phyloP scores from a whole-genome alignment of 176 grass and related monocot species.

The Calamus simplicifolius region DNA sequence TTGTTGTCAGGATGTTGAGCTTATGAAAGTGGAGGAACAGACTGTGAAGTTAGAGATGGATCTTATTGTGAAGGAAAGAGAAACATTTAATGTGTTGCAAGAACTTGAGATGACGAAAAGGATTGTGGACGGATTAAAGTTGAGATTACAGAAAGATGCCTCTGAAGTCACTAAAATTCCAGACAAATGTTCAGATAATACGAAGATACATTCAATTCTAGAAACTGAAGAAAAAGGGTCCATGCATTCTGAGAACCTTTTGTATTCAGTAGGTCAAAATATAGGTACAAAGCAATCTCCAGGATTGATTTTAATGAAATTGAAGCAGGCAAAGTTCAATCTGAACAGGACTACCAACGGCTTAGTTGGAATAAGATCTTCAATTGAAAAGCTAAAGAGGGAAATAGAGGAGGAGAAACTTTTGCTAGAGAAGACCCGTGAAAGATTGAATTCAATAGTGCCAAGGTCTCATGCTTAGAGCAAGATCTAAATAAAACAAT shows the following conservation, averaged over 20 bases:
- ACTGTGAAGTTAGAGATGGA: slow-evolving; percentile 98
- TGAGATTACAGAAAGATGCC: slow-evolving; percentile 44
- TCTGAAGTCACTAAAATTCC: slow-evolving; percentile 11
- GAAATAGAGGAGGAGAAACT: slow-evolving; percentile 65
- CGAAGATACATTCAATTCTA: slow-evolving; percentile 19
- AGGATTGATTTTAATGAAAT: slow-evolving; percentile 49
- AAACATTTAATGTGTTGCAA: slow-evolving; percentile 79
- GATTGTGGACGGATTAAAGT: slow-evolving; percentile 56
- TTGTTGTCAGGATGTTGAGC: slow-evolving; percentile 74
- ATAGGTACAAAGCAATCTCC: slow-evolving; percentile 31
- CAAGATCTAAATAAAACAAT: slow-evolving; percentile 43
- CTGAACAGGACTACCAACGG: slow-evolving; percentile 49
- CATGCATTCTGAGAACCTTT: slow-evolving; percentile 6
- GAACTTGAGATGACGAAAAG: slow-evolving; percentile 71
- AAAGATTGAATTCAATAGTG: slow-evolving; percentile 36
- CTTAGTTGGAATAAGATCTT: slow-evolving; percentile 3
- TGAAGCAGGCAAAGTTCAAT: slow-evolving; percentile 78
- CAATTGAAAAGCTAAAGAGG: slow-evolving; percentile 36
- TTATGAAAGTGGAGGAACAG: slow-evolving; percentile 95
- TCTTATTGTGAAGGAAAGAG: slow-evolving; percentile 86
- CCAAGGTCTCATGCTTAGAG: slow-evolving; percentile 37
- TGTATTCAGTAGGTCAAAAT: slow-evolving; percentile 16
- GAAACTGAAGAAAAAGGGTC: slow-evolving; percentile 20
- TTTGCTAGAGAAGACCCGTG: slow-evolving; percentile 59
- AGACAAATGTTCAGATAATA: neutral